These are phyloP conservation scores for Aotearoamyces nothofagi DNA, from an alignment of 2,329 filamentous ascomycete species.

Conservation along the genomic window DNA sequence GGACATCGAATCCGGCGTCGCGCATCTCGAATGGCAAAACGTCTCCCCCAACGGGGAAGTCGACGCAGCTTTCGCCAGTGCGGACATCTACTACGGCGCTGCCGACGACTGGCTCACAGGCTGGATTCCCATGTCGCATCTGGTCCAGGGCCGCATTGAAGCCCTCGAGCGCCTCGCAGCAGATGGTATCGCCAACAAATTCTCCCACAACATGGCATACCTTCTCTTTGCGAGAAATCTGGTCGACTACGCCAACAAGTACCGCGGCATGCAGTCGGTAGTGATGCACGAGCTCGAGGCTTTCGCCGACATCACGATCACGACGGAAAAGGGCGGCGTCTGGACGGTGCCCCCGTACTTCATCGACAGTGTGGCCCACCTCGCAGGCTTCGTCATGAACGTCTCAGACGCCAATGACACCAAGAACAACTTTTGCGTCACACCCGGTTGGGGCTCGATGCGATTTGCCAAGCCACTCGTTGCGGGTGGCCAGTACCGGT, in stretches of 20 bases:
- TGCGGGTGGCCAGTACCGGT: conserved; percentile 9
- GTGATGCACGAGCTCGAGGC: conserved; percentile 11
- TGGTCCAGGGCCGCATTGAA: conserved; percentile 29
- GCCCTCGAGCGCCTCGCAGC: conserved; percentile 27
- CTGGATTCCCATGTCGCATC: conserved; percentile 36
- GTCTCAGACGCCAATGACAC: conserved; percentile 11
- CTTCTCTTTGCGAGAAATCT: conserved; percentile 11
- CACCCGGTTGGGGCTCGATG: conserved; percentile 14
- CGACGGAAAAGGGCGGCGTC: conserved; percentile 8
- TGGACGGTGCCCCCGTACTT: conserved; percentile 10
- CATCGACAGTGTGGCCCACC: conserved; percentile 9
- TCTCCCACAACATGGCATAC: conserved; percentile 29
- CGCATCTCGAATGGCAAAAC: conserved; percentile 15
- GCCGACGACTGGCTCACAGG: conserved; percentile 27
- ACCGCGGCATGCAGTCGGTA: conserved; percentile 11
- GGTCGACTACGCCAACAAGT: conserved; percentile 9
- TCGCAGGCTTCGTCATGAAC: conserved; percentile 12
- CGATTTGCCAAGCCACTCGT: conserved; percentile 10
- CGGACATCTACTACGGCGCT: not conserved
- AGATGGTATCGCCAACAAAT: conserved; percentile 37
- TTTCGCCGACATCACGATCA: conserved; percentile 13
- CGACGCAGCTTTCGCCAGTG: conserved; percentile 30
- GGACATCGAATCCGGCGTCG: conserved; percentile 5
- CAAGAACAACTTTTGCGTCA: conserved; percentile 13
- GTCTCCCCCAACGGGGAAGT: conserved; percentile 22